These are phyloP conservation scores for Diaporthe nobilis DNA, from an alignment of 2,329 filamentous ascomycete species.

Conservation along the genomic window DNA sequence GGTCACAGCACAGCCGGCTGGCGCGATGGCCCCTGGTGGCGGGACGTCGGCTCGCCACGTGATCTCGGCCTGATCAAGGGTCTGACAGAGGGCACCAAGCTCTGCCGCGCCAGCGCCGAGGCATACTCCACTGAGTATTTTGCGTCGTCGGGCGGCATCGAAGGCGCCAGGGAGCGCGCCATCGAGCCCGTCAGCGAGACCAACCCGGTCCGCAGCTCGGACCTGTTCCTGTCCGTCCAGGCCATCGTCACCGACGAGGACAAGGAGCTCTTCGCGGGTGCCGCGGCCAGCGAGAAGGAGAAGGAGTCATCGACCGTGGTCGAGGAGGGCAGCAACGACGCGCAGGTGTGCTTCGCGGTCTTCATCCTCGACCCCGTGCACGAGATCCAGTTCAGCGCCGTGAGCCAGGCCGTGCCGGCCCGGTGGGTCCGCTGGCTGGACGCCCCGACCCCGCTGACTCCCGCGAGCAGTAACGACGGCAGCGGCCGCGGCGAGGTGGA, in stretches of 20 bases:
- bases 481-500: slow-evolving; percentile 51
- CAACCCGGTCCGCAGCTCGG: slow-evolving; percentile 92
- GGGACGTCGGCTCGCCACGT: slow-evolving; percentile 76
- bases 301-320: slow-evolving; percentile 67
- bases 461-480: slow-evolving; percentile 64
- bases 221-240: slow-evolving; percentile 97
- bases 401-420: slow-evolving; percentile 86
- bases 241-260: slow-evolving; percentile 79
- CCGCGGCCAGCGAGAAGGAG: slow-evolving; percentile 66
- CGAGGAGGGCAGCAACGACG: slow-evolving; percentile 68
- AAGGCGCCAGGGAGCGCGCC: slow-evolving; percentile 83
- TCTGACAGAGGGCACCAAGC: slow-evolving; percentile 88
- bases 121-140: slow-evolving; percentile 91
- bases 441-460: slow-evolving; percentile 72
- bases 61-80: slow-evolving; percentile 86
- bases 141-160: slow-evolving; percentile 80
- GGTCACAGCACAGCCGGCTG: slow-evolving; percentile 76
- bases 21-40: slow-evolving; percentile 98
- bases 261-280: slow-evolving; percentile 76
- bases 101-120: slow-evolving; percentile 91
- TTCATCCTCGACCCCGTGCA: slow-evolving; percentile 92
- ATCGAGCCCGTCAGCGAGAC: slow-evolving; percentile 83
- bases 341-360: slow-evolving; percentile 80
- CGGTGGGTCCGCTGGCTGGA: slow-evolving; percentile 96
- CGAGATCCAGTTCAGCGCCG: slow-evolving; percentile 85